Conservation (phyloP, 805 yeast species). For the Saccharomyces jurei region DNA sequence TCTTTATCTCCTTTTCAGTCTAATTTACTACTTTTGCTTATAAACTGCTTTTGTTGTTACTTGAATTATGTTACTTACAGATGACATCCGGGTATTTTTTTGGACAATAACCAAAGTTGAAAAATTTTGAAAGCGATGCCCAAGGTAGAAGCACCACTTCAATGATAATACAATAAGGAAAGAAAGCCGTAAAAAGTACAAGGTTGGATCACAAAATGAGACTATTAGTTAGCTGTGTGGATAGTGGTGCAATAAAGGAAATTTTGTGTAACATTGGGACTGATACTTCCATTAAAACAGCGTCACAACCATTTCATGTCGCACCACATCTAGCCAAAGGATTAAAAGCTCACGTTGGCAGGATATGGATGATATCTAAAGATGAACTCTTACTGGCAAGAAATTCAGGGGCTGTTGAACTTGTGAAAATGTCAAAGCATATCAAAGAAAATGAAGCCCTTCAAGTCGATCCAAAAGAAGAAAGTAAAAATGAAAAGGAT, state of each 20-base stretch:
- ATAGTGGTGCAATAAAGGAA: conserved; percentile 59
- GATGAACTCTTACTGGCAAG: conserved; percentile 38
- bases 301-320: conserved; percentile 53
- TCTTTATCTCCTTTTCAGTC: neutral
- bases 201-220: conserved; percentile 37
- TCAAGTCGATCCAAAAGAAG: neutral
- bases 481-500: neutral
- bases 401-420: conserved; percentile 37
- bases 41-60: neutral
- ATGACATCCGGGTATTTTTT: neutral
- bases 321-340: conserved; percentile 38
- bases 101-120: neutral
- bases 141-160: neutral
- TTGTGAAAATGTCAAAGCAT: conserved; percentile 31
- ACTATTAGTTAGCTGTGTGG: conserved; percentile 55
- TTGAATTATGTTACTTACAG: neutral
- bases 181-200: neutral
- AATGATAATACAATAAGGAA: neutral
- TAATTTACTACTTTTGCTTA: neutral
- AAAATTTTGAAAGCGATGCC: neutral
- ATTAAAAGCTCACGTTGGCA: conserved; percentile 33
- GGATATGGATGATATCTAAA: conserved; percentile 28
- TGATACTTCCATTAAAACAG: conserved; percentile 68
- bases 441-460: conserved; percentile 3
- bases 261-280: conserved; percentile 58